Conservation (phyloP, 768 basidiomycete genomes). For the Gelatoporia subvermispora region DNA sequence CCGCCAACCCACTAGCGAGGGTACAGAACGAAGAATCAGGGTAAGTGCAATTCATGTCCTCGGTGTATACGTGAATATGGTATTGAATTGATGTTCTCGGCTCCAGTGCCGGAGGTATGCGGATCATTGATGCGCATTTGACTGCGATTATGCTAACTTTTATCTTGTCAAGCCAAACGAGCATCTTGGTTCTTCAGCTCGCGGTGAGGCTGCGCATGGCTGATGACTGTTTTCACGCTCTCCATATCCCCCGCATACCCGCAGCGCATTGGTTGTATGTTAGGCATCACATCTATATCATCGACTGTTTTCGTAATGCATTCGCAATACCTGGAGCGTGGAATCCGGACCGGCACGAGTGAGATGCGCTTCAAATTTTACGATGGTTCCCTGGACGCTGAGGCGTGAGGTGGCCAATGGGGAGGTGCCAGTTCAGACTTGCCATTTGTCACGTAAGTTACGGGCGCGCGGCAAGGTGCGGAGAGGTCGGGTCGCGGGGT, state of each 20-base stretch:
- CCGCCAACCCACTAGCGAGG: slow-evolving; percentile 62
- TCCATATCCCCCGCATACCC: slow-evolving; percentile 16
- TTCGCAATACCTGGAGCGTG: slow-evolving; percentile 12
- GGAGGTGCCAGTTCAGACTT: not conserved
- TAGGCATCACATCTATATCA: slow-evolving; percentile 24
- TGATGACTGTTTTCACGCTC: slow-evolving; percentile 7
- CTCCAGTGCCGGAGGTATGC: slow-evolving; percentile 15
- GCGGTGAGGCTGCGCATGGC: slow-evolving; percentile 39
- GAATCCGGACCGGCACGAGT: slow-evolving; percentile 3
- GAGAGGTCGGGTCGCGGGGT: slow-evolving; percentile 1
- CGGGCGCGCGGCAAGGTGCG: not conserved
- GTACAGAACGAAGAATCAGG: slow-evolving; percentile 77
- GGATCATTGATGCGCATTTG: slow-evolving; percentile 1
- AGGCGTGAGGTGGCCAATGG: no score
- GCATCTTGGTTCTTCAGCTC: slow-evolving; percentile 94
- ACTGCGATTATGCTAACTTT: slow-evolving; percentile 5
- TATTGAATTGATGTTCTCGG: not conserved
- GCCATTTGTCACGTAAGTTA: not conserved
- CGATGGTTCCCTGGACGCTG: not conserved
- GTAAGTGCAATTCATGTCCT: slow-evolving; percentile 21
- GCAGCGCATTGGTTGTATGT: slow-evolving; percentile 21
- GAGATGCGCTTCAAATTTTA: not conserved
- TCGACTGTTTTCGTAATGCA: slow-evolving; percentile 14
- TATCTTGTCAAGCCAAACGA: slow-evolving; percentile 60
- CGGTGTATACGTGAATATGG: not conserved